Evolutionary conservation across 441 rosid genomes (phyloP), one percentile per base, ranked within the genome.

Genomic region (Brassica balearica): DNA sequence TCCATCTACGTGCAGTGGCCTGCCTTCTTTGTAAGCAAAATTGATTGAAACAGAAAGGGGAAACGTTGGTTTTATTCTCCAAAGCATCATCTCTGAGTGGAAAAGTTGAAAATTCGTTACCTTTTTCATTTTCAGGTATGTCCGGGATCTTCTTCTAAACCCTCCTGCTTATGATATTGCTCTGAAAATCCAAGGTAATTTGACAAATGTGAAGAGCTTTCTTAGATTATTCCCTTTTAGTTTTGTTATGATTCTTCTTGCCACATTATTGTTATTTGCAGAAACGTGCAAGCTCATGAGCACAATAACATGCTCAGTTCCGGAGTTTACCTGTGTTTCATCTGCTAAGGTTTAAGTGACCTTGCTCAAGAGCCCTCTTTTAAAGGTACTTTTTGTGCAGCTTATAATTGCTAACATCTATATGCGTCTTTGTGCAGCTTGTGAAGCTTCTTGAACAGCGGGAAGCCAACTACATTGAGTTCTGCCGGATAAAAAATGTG

Each of bases 81-180:
- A 2, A 63, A 74, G 62, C 8, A 12, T 73, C 51, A 38, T 53
- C 55, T 61, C 8, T 51, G 65, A 38, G 19, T 58, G 70, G 41
- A 73, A 48, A 22, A 58, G 62, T 20, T 58, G 27, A 32, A 5
- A 32, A 5, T 48, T 19, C 2, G 14, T 15, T 66, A 7, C 56
- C 56, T 34, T 61, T 74, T 51, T 74, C 72, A 53, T 84, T 71
- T 59, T 75, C 85, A 96, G 99, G 86, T 96, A 92, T 80, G 72
- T 92, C 59, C 86, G 98, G 83, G 97, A 96, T 87, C 94, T 96
- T 82, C 89, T 96, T 82, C 94, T 96, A 70, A 96, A 96, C 79
- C 99, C 99, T 80, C 98, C 99, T 67, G 84, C 94, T 60, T 88
- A 88, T 87, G 99, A 91, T 77, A 88, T 92, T 85, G 95, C 99